Base-by-base conservation (phyloP, 2,329 filamentous ascomycete species). In the Colletotrichum horii region DNA sequence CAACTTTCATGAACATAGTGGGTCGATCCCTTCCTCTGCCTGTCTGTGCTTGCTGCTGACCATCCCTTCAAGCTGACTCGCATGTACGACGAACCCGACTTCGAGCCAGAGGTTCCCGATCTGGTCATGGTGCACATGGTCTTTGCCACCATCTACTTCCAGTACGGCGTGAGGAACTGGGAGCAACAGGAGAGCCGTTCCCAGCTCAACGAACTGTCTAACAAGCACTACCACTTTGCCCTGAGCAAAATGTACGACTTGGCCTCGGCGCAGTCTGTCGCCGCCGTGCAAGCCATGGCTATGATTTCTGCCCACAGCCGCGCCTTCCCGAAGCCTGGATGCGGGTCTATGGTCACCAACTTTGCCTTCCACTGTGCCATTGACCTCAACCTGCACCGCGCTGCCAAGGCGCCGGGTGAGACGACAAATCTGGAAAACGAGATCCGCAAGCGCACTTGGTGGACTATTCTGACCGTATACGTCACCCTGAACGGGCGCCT, bases 151-250 rank as follows among this genome's bases (percentile, higher is more conserved):
- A 94, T 96, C 79, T 93, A 93, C 81, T 95, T 94, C 78, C 94
- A 97, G 79, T 94, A 93, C 75, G 93, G 93, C n/a, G 87, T 92
- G 6, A 89, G 94, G 24, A 96, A 95, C 79, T 87, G 88, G 76
- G 88, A 91, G 75, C 85, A 91, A 72, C 82, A 89, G 19, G 87
- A 88, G 5, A 87, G 90, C 74, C 88, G 90, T 75, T 85, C 86
- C 8, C 87, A 89, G 52, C 85, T 93, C 68, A 91, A 93, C 78
- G 88, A 91, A 2, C 85, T 93, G 66, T 94, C 94, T 5, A 94
- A 96, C 83, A 90, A 91, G 70, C 95, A 97, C 82, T 96, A 96
- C 79, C 93, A 96, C 80, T 96, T 93, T 81, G 90, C 93, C 2
- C 84, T 96, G 60, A 91, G 91, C 81, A 92, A 93, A 82, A 92